Evolutionary conservation across 2,329 filamentous ascomycete species (phyloP).

Genomic region (Mycosphaerella sp.): DNA sequence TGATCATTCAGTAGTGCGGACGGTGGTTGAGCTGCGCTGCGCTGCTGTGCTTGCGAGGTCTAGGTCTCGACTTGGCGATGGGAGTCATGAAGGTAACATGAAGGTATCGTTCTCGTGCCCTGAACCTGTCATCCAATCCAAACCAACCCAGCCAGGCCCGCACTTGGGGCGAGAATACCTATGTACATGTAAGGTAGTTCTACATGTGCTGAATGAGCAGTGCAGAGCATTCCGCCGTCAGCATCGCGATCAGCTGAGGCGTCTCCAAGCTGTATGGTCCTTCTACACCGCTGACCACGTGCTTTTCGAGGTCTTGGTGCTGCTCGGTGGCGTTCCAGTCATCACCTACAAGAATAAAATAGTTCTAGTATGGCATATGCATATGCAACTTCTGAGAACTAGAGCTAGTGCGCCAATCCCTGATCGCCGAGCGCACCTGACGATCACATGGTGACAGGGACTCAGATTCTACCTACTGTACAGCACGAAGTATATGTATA

Average conservation of each 20-base stretch:
- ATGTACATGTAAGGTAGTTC: no score
- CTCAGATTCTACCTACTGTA: background rate
- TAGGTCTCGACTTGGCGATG: slow-evolving; percentile 11
- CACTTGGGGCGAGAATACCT: no score
- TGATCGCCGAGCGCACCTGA: background rate
- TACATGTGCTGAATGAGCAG: background rate
- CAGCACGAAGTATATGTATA: no score
- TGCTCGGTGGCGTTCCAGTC: background rate
- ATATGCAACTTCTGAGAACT: background rate
- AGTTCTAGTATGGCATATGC: slow-evolving; percentile 9
- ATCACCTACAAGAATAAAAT: no score
- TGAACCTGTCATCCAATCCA: background rate
- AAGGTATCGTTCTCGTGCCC: no score
- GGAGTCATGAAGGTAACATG: no score
- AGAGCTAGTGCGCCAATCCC: background rate
- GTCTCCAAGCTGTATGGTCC: background rate
- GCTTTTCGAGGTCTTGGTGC: slow-evolving; percentile 3
- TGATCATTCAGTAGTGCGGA: background rate
- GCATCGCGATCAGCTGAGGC: background rate
- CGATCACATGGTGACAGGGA: slow-evolving; percentile 7
- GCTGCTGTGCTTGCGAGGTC: background rate
- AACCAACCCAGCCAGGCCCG: no score
- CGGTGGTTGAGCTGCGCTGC: background rate
- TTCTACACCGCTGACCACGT: background rate
- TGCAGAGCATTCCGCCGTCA: background rate